Conservation (phyloP, 352 stramenopile species). For the Plasmopara muralis region DNA sequence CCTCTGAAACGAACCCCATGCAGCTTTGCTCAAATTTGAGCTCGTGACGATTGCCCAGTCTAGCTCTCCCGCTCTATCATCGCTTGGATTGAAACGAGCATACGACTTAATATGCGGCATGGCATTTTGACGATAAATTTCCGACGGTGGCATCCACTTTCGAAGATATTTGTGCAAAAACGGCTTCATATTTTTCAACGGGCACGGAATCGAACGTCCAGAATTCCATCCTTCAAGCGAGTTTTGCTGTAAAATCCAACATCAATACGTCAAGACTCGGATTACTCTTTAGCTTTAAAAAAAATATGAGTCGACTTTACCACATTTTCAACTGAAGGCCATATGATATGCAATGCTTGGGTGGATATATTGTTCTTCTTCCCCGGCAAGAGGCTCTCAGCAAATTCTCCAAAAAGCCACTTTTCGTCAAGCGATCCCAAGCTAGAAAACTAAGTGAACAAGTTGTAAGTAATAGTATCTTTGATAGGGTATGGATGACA, state of each 20-base stretch:
- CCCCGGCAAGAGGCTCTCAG: slow-evolving; percentile 46
- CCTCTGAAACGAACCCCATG: slow-evolving; percentile 71
- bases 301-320: slow-evolving; percentile 22
- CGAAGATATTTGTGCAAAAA: slow-evolving; percentile 82
- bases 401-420: slow-evolving; percentile 77
- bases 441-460: slow-evolving; percentile 55
- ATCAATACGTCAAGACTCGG: not conserved
- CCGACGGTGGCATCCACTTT: slow-evolving; percentile 55
- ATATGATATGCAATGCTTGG: slow-evolving; percentile 70
- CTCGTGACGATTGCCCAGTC: slow-evolving; percentile 79
- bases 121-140: slow-evolving; percentile 58
- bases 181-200: slow-evolving; percentile 81
- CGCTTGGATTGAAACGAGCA: slow-evolving; percentile 43
- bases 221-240: slow-evolving; percentile 75
- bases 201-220: slow-evolving; percentile 61
- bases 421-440: slow-evolving; percentile 75
- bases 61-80: slow-evolving; percentile 23
- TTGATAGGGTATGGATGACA: not conserved
- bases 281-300: too few species aligned
- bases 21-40: slow-evolving; percentile 78
- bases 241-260: slow-evolving; percentile 39
- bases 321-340: slow-evolving; percentile 73
- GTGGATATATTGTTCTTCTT: slow-evolving; percentile 26
- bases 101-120: slow-evolving; percentile 86
- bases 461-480: not conserved